Percentiles rank a stretch among this genome's conserved stretches.
Evolutionary conservation across 306 rosid genomes (phyloP).

Genomic region (Rosa lucieae): DNA sequence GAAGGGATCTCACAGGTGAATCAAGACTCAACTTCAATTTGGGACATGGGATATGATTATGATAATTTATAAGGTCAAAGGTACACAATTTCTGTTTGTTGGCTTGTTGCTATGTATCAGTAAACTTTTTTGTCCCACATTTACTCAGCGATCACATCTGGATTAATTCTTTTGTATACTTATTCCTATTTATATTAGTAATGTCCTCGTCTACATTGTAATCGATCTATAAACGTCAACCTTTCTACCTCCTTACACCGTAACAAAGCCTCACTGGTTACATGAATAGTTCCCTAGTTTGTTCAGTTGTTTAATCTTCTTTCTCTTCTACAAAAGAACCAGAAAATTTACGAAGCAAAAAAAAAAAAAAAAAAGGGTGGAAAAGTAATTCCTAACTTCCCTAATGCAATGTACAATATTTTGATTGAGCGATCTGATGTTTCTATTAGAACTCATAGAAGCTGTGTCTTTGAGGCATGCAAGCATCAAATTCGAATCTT

Average conservation of each 20-base stretch:
- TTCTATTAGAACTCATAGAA: constrained; percentile 53
- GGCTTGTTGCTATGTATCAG: neutral
- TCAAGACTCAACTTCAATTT: constrained; percentile 45
- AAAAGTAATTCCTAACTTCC: constrained; percentile 17
- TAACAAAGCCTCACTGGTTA: neutral
- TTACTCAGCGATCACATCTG: neutral
- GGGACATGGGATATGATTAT: constrained; percentile 49
- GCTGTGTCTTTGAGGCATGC: constrained; percentile 78
- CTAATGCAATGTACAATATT: constrained; percentile 41
- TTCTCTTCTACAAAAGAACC: neutral
- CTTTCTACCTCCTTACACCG: neutral
- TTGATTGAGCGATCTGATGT: constrained; percentile 20
- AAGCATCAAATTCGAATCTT: constrained; percentile 54
- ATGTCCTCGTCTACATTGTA: neutral
- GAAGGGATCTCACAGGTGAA: constrained; percentile 16
- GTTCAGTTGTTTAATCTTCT: neutral
- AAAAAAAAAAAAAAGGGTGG: neutral
- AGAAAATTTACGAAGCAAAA: neutral
- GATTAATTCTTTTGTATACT: neutral
- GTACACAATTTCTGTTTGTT: neutral
- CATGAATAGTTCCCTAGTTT: constrained; percentile 2
- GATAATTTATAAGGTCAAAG: constrained; percentile 7
- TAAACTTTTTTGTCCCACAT: neutral
- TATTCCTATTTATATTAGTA: neutral
- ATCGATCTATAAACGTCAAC: neutral